Base-by-base conservation (phyloP, 352 stramenopile genomes). In the Phytophthora fragariae region DNA sequence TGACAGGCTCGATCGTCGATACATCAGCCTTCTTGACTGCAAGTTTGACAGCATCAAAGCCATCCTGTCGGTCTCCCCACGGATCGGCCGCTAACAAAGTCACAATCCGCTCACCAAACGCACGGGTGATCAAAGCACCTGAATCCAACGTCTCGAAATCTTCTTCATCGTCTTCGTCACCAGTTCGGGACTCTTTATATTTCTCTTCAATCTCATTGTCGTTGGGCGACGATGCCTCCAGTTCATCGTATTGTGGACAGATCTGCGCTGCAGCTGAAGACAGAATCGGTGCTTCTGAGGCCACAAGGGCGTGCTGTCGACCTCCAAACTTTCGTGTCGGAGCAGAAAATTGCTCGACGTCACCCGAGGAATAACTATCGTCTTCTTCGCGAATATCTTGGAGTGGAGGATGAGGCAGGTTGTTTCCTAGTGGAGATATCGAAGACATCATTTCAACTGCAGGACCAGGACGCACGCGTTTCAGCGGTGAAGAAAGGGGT, bases 51-150 rank as follows among this genome's bases (percentile, higher is more conserved):
- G 84, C 83, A 54, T 95, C 89, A 17, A 93, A 92, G 17, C 85
- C 89, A 70, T 93, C 89, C 60, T 94, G 89, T 24, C 89, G 80
- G 46, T 95, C 89, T 8, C 86, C 89, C 89, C 89, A 95, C 37
- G 87, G 85, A 55, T 95, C 89, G 0, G 89, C 89, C 3, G 80
- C 80, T 1, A 95, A 70, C 57, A 93, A 62, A 4, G 75, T 83
- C 7, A 88, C 89, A 10, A 95, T 77, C 8, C 86, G 83, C 52
- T 95, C 89, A 37, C 89, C 86, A 62, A 95, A 93, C 41, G 74
- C 81, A 15, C 77, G 70, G 4, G 82, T 93, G 73, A 95, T 93
- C 17, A 86, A 77, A 46, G 86, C 89, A 17, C 84, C 85, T 0
- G 84, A 77, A 47, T 94, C 87, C 49, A 92, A 87, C 17, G 67